Conservation (phyloP, 192 early-diverging fungal genomes). For the Podila epigama region DNA sequence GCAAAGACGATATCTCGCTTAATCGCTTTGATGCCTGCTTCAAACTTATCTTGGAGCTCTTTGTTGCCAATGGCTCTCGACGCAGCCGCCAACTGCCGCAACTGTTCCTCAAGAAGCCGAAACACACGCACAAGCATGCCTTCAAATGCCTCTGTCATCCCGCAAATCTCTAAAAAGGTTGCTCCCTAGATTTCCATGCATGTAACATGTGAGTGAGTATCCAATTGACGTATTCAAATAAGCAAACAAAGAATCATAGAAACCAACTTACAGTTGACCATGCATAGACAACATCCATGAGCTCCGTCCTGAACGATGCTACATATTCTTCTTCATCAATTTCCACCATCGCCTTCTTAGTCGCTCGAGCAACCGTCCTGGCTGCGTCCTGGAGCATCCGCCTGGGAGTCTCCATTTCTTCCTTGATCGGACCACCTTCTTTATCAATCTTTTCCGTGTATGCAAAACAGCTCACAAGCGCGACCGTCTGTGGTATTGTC, state of each 20-base stretch:
- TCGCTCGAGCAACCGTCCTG: constrained; percentile 77
- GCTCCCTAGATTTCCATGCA: constrained; percentile 64
- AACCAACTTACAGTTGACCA: constrained; percentile 76
- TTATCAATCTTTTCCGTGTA: constrained; percentile 74
- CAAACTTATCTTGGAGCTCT: constrained; percentile 91
- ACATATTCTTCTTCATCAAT: constrained; percentile 91
- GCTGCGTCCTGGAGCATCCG: constrained; percentile 82
- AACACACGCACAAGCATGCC: constrained; percentile 89
- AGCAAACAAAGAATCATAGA: constrained; percentile 16
- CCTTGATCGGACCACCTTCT: constrained; percentile 58
- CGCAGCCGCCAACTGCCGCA: constrained; percentile 86
- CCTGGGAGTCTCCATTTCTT: constrained; percentile 77
- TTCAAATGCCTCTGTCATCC: constrained; percentile 93
- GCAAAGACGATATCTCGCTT: constrained; percentile 96
- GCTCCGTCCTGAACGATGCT: constrained; percentile 75
- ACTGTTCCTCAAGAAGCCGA: constrained; percentile 83
- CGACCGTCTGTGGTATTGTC: constrained; percentile 77
- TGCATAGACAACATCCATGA: constrained; percentile 93
- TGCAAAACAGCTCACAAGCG: constrained; percentile 87
- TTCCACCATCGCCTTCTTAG: constrained; percentile 81
- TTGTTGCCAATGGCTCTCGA: constrained; percentile 90
- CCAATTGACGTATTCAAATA: background rate
- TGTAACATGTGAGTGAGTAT: constrained; percentile 62
- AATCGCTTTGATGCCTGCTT: constrained; percentile 82
- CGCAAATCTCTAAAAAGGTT: constrained; percentile 88